Base-by-base conservation (phyloP, 495 filamentous ascomycete genomes). In the Choiromyces venosus region DNA sequence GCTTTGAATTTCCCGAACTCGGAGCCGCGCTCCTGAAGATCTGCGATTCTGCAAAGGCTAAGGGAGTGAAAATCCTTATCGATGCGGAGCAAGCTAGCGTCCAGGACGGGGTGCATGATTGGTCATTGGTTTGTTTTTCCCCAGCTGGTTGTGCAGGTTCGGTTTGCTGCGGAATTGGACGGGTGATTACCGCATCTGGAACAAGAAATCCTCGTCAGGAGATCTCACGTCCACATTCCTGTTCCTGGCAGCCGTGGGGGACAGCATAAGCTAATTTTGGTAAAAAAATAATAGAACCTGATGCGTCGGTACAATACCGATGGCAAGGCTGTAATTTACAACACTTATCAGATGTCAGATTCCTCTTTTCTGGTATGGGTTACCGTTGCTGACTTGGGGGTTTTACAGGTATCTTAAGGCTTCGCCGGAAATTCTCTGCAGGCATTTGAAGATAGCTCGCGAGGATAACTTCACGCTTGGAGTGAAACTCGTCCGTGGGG, bases 401-500 rank as follows among this genome's bases (percentile, higher is more conserved):
- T 16, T 12, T 18, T 18, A 52, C 39, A 78, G 76, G 76, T 79
- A 79, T 64, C 85, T 97, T 19, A 90, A 91, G 80, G 87, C 88
- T 1, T 90, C 89, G 0, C 90, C 92, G 0, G 79, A 81, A 12
- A 88, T 87, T 2, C 84, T 98, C 0, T 86, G 87, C 18, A 80
- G 80, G 6, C 92, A 97, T 79, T 86, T 97, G 5, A 86, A 86
- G 18, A 82, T 82, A 19, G 91, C 94, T 1, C 80, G 85, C 36
- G 81, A 85, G 69, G 89, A 93, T 46, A 88, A 88, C 3, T 96
- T 91, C 80, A 92, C 89, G 0, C 85, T 97, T 0, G 94, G 95
- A 35, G 88, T 95, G 37, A 99, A 99, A 84, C 86, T 99, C 1
- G 94, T 99, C 12, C 87, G 94, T 40, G 94, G 94, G 46, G 94